These are phyloP conservation scores for Coniochaeta sp. DNA, from an alignment of 2,329 filamentous ascomycete genomes.

Conservation along the genomic window DNA sequence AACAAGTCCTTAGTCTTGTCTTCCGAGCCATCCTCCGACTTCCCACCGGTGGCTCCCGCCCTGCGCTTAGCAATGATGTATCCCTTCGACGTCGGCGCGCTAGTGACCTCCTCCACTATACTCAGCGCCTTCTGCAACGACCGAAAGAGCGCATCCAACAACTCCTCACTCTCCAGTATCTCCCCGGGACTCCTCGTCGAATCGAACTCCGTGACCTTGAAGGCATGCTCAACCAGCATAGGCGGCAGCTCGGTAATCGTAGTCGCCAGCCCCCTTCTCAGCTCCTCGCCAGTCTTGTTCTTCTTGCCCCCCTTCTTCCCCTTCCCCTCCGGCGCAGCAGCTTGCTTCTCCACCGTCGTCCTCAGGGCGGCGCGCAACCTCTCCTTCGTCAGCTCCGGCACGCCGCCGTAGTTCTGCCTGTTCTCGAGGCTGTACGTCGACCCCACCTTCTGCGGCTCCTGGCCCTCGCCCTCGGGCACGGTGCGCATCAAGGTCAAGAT, in stretches of 20 bases:
- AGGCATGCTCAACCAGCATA: slow-evolving; percentile 77
- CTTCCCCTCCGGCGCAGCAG: slow-evolving; percentile 38
- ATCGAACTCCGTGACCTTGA: slow-evolving; percentile 66
- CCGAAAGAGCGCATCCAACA: slow-evolving; percentile 60
- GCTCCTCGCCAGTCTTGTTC: slow-evolving; percentile 65
- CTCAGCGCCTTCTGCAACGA: slow-evolving; percentile 64
- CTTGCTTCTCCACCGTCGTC: slow-evolving; percentile 55
- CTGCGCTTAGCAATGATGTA: slow-evolving; percentile 73
- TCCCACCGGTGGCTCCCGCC: slow-evolving; percentile 26
- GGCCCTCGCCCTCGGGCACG: slow-evolving; percentile 73
- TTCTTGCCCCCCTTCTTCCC: slow-evolving; percentile 63
- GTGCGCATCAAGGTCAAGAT: slow-evolving; percentile 75
- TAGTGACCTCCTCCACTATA: slow-evolving; percentile 62
- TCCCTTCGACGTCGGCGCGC: slow-evolving; percentile 60
- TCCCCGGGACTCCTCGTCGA: slow-evolving; percentile 58
- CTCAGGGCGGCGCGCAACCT: slow-evolving; percentile 64
- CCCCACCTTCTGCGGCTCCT: slow-evolving; percentile 74
- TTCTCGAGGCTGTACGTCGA: slow-evolving; percentile 72
- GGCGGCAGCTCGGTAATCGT: slow-evolving; percentile 87
- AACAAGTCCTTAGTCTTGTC: slow-evolving; percentile 47
- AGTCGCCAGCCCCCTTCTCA: slow-evolving; percentile 74
- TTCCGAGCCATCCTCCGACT: slow-evolving; percentile 17
- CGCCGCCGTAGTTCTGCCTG: slow-evolving; percentile 73
- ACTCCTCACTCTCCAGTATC: slow-evolving; percentile 57
- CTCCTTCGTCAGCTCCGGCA: slow-evolving; percentile 68